Conservation (phyloP, 129 eudicot species). For the Lactuca saligna region DNA sequence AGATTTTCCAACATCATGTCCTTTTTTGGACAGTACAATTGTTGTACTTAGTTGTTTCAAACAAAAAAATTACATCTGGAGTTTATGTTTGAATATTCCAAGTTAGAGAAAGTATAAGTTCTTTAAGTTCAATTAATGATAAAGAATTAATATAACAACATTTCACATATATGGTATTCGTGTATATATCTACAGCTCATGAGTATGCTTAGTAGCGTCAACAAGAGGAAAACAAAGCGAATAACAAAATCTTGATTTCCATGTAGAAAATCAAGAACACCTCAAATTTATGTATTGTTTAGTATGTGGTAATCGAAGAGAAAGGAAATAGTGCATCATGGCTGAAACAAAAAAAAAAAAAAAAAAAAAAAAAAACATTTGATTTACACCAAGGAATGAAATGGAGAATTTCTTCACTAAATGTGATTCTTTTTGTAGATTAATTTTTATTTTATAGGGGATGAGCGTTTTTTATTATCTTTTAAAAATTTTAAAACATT, state of each 20-base stretch:
- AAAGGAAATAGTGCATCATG: too few species aligned
- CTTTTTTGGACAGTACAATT: constrained; percentile 8
- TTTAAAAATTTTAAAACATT: too few species aligned
- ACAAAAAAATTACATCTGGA: not conserved
- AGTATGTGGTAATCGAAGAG: too few species aligned
- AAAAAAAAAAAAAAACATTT: too few species aligned
- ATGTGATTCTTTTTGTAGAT: too few species aligned
- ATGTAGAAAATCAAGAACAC: constrained; percentile 32
- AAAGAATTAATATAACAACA: constrained; percentile 4
- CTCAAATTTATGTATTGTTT: constrained; percentile 6
- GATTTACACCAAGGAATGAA: too few species aligned
- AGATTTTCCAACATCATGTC: not conserved
- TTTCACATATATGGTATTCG: constrained; percentile 5
- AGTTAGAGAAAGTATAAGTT: constrained; percentile 8
- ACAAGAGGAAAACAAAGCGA: constrained; percentile 14
- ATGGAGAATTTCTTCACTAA: too few species aligned
- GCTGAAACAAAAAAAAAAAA: too few species aligned
- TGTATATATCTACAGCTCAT: constrained; percentile 16
- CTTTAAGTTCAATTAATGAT: not conserved
- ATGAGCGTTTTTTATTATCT: too few species aligned
- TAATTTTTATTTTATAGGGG: too few species aligned
- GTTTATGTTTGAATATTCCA: constrained; percentile 10
- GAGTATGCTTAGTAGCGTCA: constrained; percentile 30
- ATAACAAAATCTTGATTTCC: constrained; percentile 6
- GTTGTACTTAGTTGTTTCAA: constrained; percentile 17